A percentile compares a stretch with the other conserved stretches of the same genome.
Evolutionary conservation across 192 early-diverging fungal genomes (phyloP).

Genomic region (Podila epigama): DNA sequence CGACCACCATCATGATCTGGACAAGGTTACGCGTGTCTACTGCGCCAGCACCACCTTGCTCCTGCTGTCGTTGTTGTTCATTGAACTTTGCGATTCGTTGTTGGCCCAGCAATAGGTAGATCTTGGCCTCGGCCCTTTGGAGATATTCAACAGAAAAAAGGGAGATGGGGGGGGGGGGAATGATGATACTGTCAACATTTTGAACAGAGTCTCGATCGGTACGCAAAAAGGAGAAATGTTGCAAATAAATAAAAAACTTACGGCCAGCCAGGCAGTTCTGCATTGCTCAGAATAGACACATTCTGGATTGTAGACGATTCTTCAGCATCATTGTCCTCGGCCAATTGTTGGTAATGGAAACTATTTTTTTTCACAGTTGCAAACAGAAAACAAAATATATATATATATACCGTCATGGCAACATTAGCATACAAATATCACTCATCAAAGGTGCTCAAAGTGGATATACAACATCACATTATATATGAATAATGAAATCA

Average conservation of each 20-base stretch:
- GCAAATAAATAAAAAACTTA: conserved; percentile 52
- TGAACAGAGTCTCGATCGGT: neutral
- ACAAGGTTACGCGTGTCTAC: conserved; percentile 66
- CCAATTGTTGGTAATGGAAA: conserved; percentile 84
- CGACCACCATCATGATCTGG: conserved; percentile 71
- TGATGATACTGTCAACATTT: neutral
- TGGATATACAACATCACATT: neutral
- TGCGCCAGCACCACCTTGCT: neutral
- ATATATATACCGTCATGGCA: neutral
- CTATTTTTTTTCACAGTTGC: conserved; percentile 29
- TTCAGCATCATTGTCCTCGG: conserved; percentile 78
- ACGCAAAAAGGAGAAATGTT: too few relatives aligned
- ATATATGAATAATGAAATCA: neutral
- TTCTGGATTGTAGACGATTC: conserved; percentile 49
- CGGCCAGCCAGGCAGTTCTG: conserved; percentile 60
- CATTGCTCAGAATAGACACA: conserved; percentile 49
- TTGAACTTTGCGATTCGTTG: conserved; percentile 86
- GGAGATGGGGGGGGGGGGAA: neutral
- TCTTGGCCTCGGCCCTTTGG: conserved; percentile 49
- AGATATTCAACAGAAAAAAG: neutral
- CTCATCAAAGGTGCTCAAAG: neutral
- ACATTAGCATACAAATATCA: neutral
- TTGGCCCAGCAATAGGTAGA: conserved; percentile 64
- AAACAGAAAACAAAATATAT: neutral
- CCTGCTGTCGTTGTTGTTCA: conserved; percentile 51